Percentiles rank a stretch among this genome's conserved stretches.
These are phyloP conservation scores for Solanum bukasovii DNA, from an alignment of 257 asterid species.

Conservation along the genomic window DNA sequence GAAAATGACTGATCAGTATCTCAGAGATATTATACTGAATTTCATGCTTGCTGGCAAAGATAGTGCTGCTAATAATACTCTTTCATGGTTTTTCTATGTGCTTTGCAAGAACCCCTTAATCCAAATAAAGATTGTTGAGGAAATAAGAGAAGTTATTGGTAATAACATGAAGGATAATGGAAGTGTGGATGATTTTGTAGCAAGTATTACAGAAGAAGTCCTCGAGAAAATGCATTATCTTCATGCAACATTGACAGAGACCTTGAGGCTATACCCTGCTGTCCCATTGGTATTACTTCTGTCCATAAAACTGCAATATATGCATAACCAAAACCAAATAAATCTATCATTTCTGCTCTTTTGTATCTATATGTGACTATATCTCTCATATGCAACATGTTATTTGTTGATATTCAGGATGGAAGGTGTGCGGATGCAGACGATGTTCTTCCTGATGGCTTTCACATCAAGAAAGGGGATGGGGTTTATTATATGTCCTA, in stretches of 20 bases:
- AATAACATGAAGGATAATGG: neutral
- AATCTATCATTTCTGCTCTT: neutral
- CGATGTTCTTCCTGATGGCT: conserved; percentile 67
- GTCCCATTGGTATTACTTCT: conserved; percentile 44
- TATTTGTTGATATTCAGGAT: conserved; percentile 22
- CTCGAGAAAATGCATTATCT: conserved; percentile 63
- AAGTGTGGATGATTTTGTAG: conserved; percentile 23
- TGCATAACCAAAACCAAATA: neutral
- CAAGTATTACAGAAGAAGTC: conserved; percentile 37
- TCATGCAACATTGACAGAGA: conserved; percentile 59
- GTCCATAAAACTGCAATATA: neutral
- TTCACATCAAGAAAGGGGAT: conserved; percentile 47
- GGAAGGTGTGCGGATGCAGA: conserved; percentile 61
- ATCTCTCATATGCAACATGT: neutral
- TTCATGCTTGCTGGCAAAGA: conserved; percentile 73
- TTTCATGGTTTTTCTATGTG: conserved; percentile 58
- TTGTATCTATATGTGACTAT: neutral
- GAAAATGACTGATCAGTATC: conserved; percentile 43
- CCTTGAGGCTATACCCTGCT: conserved; percentile 70
- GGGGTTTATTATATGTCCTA: conserved; percentile 49
- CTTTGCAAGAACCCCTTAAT: conserved; percentile 50
- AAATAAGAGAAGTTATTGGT: conserved; percentile 13
- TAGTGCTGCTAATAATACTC: conserved; percentile 55
- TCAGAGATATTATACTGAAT: conserved; percentile 54
- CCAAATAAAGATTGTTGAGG: conserved; percentile 42